Percentiles rank a stretch among this genome's conserved stretches.
Evolutionary conservation across 1,284 basidiomycete genomes (phyloP).

Genomic region (Boletellus sp.): DNA sequence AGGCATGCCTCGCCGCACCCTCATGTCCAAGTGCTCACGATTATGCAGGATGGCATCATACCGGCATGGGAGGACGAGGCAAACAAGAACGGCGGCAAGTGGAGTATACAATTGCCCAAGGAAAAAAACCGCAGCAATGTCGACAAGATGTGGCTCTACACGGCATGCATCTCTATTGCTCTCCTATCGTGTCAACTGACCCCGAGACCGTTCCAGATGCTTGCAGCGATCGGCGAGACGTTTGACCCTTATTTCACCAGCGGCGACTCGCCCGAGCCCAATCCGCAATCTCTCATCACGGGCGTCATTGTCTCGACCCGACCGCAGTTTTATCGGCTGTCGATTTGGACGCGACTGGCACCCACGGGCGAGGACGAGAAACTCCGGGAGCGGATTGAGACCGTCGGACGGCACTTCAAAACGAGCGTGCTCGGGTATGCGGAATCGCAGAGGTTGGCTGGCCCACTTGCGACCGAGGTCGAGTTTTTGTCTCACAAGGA

Average conservation of each 20-base stretch:
- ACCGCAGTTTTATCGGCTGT: conserved; percentile 93
- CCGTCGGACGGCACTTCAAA: conserved; percentile 82
- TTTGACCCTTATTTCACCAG: conserved; percentile 80
- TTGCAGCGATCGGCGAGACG: conserved; percentile 94
- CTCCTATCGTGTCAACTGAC: conserved; percentile 4
- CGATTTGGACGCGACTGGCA: conserved; percentile 93
- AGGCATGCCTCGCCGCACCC: conserved; percentile 44
- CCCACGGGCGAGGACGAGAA: conserved; percentile 58
- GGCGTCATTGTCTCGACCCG: conserved; percentile 95
- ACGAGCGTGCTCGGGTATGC: conserved; percentile 80
- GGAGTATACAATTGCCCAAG: conserved; percentile 95
- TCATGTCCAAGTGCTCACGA: conserved; percentile 4
- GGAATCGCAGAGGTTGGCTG: conserved; percentile 72
- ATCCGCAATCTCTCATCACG: conserved; percentile 75
- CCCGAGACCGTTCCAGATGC: conserved; percentile 62
- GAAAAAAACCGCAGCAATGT: conserved; percentile 86
- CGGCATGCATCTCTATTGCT: conserved; percentile 49
- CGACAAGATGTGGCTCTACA: conserved; percentile 98
- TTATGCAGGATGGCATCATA: conserved; percentile 80
- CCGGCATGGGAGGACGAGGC: conserved; percentile 96
- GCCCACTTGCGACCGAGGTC: conserved; percentile 86
- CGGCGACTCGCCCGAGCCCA: conserved; percentile 43
- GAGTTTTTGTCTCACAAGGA: conserved; percentile 95
- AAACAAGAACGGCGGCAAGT: conserved; percentile 96
- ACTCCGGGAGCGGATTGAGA: conserved; percentile 69